Conservation (phyloP, 176 grass and related monocot species). For the Eleusine coracana region DNA sequence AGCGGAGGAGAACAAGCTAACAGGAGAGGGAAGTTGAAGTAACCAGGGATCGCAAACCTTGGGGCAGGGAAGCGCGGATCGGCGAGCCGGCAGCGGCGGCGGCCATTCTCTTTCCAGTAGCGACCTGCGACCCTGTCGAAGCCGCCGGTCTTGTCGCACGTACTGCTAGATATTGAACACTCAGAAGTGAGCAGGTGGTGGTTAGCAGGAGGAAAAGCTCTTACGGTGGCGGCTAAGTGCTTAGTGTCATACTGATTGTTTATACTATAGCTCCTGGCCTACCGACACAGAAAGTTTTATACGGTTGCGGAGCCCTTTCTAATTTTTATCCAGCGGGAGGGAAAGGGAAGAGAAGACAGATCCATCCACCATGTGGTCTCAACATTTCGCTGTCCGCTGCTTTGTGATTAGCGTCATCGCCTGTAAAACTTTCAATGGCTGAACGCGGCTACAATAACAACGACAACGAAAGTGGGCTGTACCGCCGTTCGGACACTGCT, state of each 20-base stretch:
- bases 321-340: background rate
- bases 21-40: background rate
- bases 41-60: slow-evolving; percentile 21
- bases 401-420: background rate
- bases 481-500: too few species aligned
- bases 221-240: background rate
- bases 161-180: background rate
- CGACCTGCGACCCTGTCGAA: background rate
- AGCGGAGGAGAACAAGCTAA: too few species aligned
- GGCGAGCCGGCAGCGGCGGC: background rate
- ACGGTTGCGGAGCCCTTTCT: too few species aligned
- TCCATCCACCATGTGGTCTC: too few species aligned
- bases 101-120: background rate
- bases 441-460: background rate
- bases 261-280: background rate
- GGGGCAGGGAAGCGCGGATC: slow-evolving; percentile 5
- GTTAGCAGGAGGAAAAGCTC: background rate
- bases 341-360: background rate
- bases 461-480: too few species aligned
- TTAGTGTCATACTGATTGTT: background rate
- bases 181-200: background rate
- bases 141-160: background rate
- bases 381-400: background rate
- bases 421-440: background rate
- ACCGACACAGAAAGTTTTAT: too few species aligned